Base-by-base conservation (phyloP, 371 early-diverging fungal genomes). In the Conidiobolus incongruus region DNA sequence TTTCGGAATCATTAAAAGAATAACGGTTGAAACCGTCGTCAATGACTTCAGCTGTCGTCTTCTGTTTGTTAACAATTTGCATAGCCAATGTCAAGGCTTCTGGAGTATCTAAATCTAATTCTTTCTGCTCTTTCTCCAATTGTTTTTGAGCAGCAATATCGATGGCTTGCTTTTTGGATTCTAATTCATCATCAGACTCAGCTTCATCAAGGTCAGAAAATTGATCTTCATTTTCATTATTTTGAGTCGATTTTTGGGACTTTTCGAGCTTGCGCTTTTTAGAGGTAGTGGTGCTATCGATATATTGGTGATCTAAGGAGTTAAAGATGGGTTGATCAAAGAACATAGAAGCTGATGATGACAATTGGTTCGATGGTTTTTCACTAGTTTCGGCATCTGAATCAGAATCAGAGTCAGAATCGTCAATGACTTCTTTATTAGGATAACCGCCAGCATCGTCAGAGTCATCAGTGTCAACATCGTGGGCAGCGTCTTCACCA, bases 311-410 rank as follows among this genome's bases (percentile, higher is more conserved):
- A n/a, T n/a, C n/a, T 30, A 74, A 50, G 22, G 63, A 66, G 52
- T 85, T 73, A 61, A 93, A 93, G 21, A 90, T 51, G 2, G 88
- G 85, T 54, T 89, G 88, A 52, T 88, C 83, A 62, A 93, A 91
- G 65, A 88, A 91, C 64, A 84, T 62, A 19, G 75, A 66, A 12
- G 94, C 88, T 8, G 41, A 41, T n/a, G 29, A 20, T 1, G 12
- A 5, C 10, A 84, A 84, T 17, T 86, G 55, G 48, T 58, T 68
- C 1, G 51, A 53, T 3, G 62, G 63, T n/a, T 60, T 61, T 32
- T 66, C 66, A 32, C 52, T 56, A 26, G 44, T 44, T 20, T 59
- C 61, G 13, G 55, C 46, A 13, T 65, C 54, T 1, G 55, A 52
- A 46, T 58, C 61, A 10, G 20, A n/a, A n/a, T n/a, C n/a, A n/a